A percentile compares a stretch with the other conserved stretches of the same genome.
Conservation (phyloP, 257 asterid species). For the Striga asiatica region DNA sequence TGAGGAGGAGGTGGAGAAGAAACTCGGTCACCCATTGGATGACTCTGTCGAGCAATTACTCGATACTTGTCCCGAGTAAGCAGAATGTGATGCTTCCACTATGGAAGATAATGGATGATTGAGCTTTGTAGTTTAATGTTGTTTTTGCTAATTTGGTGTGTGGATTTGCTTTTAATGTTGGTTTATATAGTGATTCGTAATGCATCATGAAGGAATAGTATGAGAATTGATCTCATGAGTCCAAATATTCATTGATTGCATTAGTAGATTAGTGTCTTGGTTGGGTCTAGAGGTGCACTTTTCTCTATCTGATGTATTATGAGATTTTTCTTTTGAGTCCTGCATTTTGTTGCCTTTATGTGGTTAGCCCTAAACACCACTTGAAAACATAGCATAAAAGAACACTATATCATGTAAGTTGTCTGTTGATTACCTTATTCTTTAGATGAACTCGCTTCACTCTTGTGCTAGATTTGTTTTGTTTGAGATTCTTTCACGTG, state of each 20-base stretch:
- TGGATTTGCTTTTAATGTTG: not conserved
- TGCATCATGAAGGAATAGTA: no score
- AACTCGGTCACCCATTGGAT: conserved; percentile 62
- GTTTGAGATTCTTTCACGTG: not conserved
- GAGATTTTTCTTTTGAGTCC: not conserved
- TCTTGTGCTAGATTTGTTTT: not conserved
- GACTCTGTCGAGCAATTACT: conserved; percentile 64
- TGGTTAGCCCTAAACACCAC: not conserved
- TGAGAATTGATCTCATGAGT: not conserved
- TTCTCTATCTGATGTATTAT: not conserved
- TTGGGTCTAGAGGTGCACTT: not conserved
- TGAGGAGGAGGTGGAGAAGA: conserved; percentile 84
- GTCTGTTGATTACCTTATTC: not conserved
- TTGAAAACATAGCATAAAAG: no score
- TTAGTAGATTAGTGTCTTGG: not conserved
- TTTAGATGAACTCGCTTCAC: not conserved
- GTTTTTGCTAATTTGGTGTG: conserved; percentile 1
- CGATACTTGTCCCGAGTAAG: conserved; percentile 90
- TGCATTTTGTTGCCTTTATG: not conserved
- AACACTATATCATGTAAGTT: not conserved
- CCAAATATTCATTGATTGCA: not conserved
- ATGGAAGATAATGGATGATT: not conserved
- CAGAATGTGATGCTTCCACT: conserved; percentile 8
- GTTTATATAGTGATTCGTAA: no score
- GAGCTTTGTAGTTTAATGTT: not conserved